Evolutionary conservation across 2,329 filamentous ascomycete species (phyloP).

Genomic region (Hymenoscyphus salicellus): DNA sequence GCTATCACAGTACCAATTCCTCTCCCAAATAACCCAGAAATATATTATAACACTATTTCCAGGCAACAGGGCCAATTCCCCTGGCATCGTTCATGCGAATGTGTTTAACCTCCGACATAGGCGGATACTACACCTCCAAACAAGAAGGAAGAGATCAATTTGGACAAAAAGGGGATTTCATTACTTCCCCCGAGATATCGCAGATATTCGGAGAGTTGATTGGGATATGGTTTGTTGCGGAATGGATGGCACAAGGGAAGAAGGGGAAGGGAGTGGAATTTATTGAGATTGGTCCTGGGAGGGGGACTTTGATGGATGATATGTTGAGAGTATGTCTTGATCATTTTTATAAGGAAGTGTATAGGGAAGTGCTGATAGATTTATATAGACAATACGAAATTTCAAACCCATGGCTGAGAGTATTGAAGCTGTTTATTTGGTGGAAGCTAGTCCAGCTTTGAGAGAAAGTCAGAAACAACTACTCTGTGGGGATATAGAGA

Average conservation of each 20-base stretch:
- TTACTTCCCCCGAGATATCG: constrained; percentile 95
- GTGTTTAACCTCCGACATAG: constrained; percentile 86
- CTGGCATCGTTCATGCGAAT: constrained; percentile 97
- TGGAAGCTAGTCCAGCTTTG: constrained; percentile 85
- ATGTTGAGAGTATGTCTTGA: constrained; percentile 69
- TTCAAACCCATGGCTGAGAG: constrained; percentile 75
- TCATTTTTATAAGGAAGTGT: neutral
- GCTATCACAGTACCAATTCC: constrained; percentile 68
- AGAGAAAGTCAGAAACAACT: constrained; percentile 74
- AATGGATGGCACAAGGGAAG: constrained; percentile 90
- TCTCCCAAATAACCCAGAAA: neutral
- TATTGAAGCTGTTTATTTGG: constrained; percentile 85
- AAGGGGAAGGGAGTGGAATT: constrained; percentile 74
- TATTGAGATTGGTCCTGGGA: constrained; percentile 89
- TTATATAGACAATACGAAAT: constrained; percentile 69
- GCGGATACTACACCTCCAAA: constrained; percentile 87
- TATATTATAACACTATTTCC: constrained; percentile 36
- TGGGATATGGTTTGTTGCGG: constrained; percentile 90
- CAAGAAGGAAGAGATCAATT: constrained; percentile 77
- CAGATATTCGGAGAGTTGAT: constrained; percentile 94
- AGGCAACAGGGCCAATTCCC: constrained; percentile 86
- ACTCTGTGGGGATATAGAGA: constrained; percentile 70
- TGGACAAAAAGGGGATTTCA: constrained; percentile 88
- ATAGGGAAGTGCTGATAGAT: constrained; percentile 11
- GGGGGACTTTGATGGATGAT: constrained; percentile 96